Evolutionary conservation across 257 asterid species (phyloP), one percentile per base, ranked within the genome.

Genomic region (Solanum bulbocastanum): DNA sequence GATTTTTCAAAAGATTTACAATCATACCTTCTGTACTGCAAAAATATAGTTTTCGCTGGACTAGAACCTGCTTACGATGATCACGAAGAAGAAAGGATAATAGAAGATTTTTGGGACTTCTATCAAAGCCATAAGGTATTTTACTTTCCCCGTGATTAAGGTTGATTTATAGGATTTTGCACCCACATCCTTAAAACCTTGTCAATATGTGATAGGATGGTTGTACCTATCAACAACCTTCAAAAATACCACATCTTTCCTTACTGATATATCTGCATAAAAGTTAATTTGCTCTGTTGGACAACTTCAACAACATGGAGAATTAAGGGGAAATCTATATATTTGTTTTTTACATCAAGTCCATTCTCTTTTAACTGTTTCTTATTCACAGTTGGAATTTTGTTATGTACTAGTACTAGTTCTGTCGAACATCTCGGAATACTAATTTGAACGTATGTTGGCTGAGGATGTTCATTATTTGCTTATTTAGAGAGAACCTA

Each of bases 21-120:
- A 72, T 83, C 98, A 18, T 95, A 96, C 89, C 95, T 96, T 82
- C 91, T 90, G 58, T 90, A 92, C 86, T 95, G 98, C 87, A 94
- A 93, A 87, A 94, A 96, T 83, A 94, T 94, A 42, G 94, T 94
- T 39, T 94, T 95, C 90, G 90, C 97, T 60, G 98, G 94, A 87
- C 88, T 89, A 79, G 73, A 83, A 76, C 94, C 94, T 39, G 91
- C 95, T 74, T 86, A 86, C 71, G 93, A 90, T 86, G 94, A 90
- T 88, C 87, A 56, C 18, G 96, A 92, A 49, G 98, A 95, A 90
- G 92, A 92, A 83, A 88, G 86, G 81, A 14, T 94, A 44, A 85
- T 93, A 87, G 89, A 90, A 73, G 94, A 90, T 79, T 88, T 94
- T 32, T 92, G 97, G 98, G 91, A 89, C 40, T 91, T 89, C 88